Evolutionary conservation across 495 filamentous ascomycete species (phyloP).

Genomic region (Clavariopsis aquatica): DNA sequence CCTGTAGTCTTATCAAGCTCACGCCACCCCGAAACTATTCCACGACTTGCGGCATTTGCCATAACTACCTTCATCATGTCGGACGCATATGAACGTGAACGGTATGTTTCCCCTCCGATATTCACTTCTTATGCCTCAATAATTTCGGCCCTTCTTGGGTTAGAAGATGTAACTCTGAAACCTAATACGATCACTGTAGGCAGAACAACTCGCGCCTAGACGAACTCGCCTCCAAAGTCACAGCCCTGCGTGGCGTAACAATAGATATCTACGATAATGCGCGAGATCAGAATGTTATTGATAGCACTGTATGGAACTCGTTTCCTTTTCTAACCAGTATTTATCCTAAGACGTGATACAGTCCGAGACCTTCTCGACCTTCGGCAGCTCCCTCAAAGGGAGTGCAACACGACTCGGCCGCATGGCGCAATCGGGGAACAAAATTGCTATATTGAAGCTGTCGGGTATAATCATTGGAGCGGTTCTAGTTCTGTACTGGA

Average conservation of each 20-base stretch:
- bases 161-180: not conserved
- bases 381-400: conserved; percentile 71
- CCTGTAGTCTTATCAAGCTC: not conserved
- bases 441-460: conserved; percentile 84
- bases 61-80: conserved; percentile 62
- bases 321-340: not conserved
- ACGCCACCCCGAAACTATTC: not conserved
- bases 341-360: conserved; percentile 35
- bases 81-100: conserved; percentile 92
- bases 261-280: conserved; percentile 97
- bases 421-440: conserved; percentile 89
- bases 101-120: conserved; percentile 48
- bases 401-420: conserved; percentile 83
- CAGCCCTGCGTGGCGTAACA: conserved; percentile 91
- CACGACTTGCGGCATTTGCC: not conserved
- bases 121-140: conserved; percentile 4
- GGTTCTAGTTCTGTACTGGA: conserved; percentile 73
- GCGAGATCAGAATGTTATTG: conserved; percentile 79
- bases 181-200: conserved; percentile 42
- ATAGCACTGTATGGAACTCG: conserved; percentile 68
- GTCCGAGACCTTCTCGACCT: conserved; percentile 67
- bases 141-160: not conserved
- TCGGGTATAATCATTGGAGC: conserved; percentile 77
- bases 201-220: conserved; percentile 96
- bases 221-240: conserved; percentile 85